phyloP scores from a whole-genome alignment of 768 basidiomycete genomes.

The Pleurotus platypus region DNA sequence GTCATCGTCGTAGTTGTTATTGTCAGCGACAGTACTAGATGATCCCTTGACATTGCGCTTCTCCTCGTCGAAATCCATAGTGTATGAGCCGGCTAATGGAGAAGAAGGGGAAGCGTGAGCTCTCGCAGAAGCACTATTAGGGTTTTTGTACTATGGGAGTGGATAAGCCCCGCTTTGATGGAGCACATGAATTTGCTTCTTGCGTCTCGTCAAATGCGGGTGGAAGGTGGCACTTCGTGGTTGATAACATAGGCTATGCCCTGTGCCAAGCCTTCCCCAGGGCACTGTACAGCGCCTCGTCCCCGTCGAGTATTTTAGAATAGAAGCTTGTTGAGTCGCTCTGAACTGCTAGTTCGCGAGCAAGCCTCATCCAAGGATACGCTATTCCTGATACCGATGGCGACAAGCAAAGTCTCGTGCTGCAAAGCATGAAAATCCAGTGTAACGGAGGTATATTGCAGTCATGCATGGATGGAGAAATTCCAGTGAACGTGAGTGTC shows the following conservation, averaged over 20 bases:
- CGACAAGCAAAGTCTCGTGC: too few species aligned
- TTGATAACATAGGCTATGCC: background rate
- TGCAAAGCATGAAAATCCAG: too few species aligned
- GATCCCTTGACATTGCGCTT: conserved; percentile 17
- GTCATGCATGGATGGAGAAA: too few species aligned
- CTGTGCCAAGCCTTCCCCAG: background rate
- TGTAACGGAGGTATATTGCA: too few species aligned
- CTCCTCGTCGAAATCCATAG: conserved; percentile 24
- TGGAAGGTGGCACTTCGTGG: background rate
- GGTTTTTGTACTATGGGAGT: background rate
- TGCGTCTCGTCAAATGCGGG: background rate
- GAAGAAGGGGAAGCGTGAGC: background rate
- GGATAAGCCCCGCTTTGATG: background rate
- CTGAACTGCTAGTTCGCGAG: too few species aligned
- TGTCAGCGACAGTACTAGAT: conserved; percentile 15
- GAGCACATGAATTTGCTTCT: conserved; percentile 5
- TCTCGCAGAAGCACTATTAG: background rate
- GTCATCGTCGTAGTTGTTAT: conserved; percentile 20
- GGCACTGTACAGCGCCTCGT: too few species aligned
- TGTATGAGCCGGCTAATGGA: conserved; percentile 8
- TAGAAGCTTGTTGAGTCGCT: too few species aligned
- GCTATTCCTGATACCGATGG: too few species aligned
- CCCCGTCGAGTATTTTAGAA: too few species aligned
- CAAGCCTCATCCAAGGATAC: too few species aligned
- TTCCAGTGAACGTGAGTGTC: too few species aligned